Base-by-base conservation (phyloP, 176 grass and related monocot genomes). In the Zea luxurians region DNA sequence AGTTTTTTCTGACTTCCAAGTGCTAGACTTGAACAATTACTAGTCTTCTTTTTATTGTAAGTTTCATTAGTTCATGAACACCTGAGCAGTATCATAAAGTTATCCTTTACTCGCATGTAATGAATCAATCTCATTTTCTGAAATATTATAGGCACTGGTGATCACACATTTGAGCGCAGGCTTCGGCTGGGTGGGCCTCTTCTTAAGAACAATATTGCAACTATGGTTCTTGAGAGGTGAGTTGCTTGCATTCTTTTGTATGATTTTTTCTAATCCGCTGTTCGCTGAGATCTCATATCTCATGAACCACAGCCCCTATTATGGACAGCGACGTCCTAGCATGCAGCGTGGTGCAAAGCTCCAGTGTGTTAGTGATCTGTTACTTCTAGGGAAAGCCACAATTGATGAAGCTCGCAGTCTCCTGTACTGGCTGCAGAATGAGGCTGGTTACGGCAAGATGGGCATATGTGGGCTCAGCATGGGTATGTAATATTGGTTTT, bases 161-260 rank as follows among this genome's bases (percentile, higher is more conserved):
- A 98, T 82, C 92, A 94, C 74, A 94, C 96, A 66, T 98, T 98
- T 76, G 92, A 98, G 77, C 86, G 96, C 80, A 94, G 96, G 63
- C 85, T 98, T 65, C 81, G 81, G 20, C 91, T 98, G 42, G 95
- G 91, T 70, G 91, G 83, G 2, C 92, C 91, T 64, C 89, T 98
- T 88, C 75, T 94, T 71, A 94, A 94, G 68, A 77, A 94, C 74
- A 98, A 98, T 76, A 94, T 98, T 45, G 96, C 96, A 80, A 98
- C 96, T 66, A 98, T 98, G 92, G 96, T 98, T 66, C 96, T 98
- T 78, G 96, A 98, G 87, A 98, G 96, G 96, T 98, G 77, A 27
- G 53, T 85, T 89, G 10, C 69, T 69, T 75, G 16, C 15, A 35
- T 50, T 52, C 10, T 72, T 71, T 59, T 36, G 7, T 80, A 70